These are phyloP conservation scores for Elongisporangium undulatum DNA, from an alignment of 352 stramenopile species.

Conservation along the genomic window DNA sequence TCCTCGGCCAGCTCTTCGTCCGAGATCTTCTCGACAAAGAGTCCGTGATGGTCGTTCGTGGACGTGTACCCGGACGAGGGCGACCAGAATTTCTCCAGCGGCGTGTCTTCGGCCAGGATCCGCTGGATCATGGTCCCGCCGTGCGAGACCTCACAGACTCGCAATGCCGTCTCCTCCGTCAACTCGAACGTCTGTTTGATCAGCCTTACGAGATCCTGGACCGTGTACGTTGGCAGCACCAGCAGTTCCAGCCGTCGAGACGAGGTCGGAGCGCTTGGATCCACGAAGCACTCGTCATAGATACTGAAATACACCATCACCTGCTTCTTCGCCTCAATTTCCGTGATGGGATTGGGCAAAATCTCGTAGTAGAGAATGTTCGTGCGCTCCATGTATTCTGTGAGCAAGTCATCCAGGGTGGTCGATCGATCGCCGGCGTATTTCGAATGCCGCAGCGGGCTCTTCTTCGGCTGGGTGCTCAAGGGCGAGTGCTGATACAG, in stretches of 20 bases:
- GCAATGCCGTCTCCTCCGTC: conserved; percentile 27
- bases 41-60: conserved; percentile 26
- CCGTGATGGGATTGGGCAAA: conserved; percentile 66
- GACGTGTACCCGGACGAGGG: conserved; percentile 15
- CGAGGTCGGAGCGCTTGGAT: conserved; percentile 20
- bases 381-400: conserved; percentile 66
- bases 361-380: conserved; percentile 74
- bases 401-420: conserved; percentile 68
- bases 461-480: conserved; percentile 57
- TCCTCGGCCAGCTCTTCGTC: conserved; percentile 18
- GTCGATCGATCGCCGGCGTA: conserved; percentile 54
- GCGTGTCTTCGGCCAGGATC: conserved; percentile 29
- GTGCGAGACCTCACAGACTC: conserved; percentile 59
- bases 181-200: conserved; percentile 42
- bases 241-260: conserved; percentile 57
- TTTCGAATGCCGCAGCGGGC: conserved; percentile 56
- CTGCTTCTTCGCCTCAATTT: conserved; percentile 85
- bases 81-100: conserved; percentile 51
- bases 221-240: conserved; percentile 42
- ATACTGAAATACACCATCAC: conserved; percentile 69
- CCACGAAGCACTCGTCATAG: conserved; percentile 69
- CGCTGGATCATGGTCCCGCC: conserved; percentile 47
- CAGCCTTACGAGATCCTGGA: conserved; percentile 48
- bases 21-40: conserved; percentile 60
- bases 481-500: conserved; percentile 80